Evolutionary conservation across 371 early-diverging fungal genomes (phyloP), one percentile per base, ranked within the genome.

Genomic region (Actinomortierella ambigua): DNA sequence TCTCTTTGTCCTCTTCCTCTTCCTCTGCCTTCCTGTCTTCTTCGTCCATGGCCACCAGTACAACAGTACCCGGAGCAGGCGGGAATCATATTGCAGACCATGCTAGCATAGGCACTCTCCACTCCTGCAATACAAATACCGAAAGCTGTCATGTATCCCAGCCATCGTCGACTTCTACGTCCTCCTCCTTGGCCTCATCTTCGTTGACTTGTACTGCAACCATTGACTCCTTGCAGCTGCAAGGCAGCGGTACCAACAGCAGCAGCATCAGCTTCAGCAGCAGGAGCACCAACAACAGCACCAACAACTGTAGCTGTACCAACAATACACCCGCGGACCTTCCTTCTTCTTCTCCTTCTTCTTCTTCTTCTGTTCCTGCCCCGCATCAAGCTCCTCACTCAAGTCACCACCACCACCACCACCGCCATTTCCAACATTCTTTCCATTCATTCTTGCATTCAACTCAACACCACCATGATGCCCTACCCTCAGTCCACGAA

Each of bases 401-500:
- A 41, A 39, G 7, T 28, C 40, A 26, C 27, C 27, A 53, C 28
- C 55, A 24, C 3, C 55, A 7, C 8, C 53, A 41, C 15, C 55
- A 22, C 7, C 52, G n/a, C 0, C 58, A n/a, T 14, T 50, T 26
- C 40, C 48, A 39, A 40, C 13, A n/a, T 55, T 40, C 18, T 23
- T 53, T 4, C 23, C 49, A 14, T 26, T 54, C 15, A 50, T 24
- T 48, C 53, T 55, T 28, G 17, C 55, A 18, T 55, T 53, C 52
- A 28, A 22, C 18, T 42, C 58, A 14, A 2, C 50, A 20, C 48
- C 58, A 14, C 8, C 50, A 20, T 22, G 26, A 40, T 18, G 15
- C 63, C 8, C 65, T 65, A 18, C 71, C 71, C 1, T 58, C 65
- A 13, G 71, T 70, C 29, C 71, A 65, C 42, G 71, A 70, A 28